phyloP scores from a whole-genome alignment of 164 flowering plant genomes.

The Vitis riparia region DNA sequence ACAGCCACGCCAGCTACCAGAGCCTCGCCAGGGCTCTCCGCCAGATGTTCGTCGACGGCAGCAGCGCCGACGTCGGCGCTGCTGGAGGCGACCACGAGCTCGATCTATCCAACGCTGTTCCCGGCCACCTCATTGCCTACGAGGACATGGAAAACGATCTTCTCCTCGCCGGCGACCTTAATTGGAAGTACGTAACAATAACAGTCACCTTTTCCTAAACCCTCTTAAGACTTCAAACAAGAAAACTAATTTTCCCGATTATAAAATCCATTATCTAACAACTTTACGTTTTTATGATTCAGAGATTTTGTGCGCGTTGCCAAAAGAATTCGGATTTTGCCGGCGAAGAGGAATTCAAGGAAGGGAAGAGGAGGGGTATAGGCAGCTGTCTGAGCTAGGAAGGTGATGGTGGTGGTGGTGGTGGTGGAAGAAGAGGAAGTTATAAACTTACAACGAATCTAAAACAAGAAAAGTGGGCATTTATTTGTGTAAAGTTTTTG shows the following conservation, averaged over 20 bases:
- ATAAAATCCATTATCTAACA: background rate
- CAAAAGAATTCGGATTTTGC: constrained; percentile 73
- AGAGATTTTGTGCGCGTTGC: constrained; percentile 88
- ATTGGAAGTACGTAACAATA: constrained; percentile 61
- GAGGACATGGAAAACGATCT: constrained; percentile 90
- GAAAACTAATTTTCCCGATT: too few relatives aligned
- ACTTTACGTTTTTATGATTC: background rate
- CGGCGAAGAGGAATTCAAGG: constrained; percentile 56
- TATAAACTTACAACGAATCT: too few relatives aligned
- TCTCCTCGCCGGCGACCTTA: constrained; percentile 82
- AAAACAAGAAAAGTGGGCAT: too few relatives aligned
- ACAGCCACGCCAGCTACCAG: constrained; percentile 58
- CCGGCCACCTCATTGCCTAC: constrained; percentile 77
- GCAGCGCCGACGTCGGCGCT: constrained; percentile 4
- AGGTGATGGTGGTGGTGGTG: too few relatives aligned
- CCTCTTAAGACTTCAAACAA: too few relatives aligned
- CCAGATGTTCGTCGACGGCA: constrained; percentile 58
- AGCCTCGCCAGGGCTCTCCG: constrained; percentile 68
- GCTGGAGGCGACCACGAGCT: constrained; percentile 20
- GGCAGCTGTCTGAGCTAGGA: background rate
- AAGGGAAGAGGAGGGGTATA: constrained; percentile 24
- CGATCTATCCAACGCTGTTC: constrained; percentile 69
- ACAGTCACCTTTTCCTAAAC: background rate
- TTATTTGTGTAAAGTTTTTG: too few relatives aligned
- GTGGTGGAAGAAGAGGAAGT: too few relatives aligned